Percentiles rank a stretch among this genome's conserved stretches.
These are phyloP conservation scores for Arthrobotrys pseudoclavata DNA, from an alignment of 2,329 filamentous ascomycete genomes.

Conservation along the genomic window DNA sequence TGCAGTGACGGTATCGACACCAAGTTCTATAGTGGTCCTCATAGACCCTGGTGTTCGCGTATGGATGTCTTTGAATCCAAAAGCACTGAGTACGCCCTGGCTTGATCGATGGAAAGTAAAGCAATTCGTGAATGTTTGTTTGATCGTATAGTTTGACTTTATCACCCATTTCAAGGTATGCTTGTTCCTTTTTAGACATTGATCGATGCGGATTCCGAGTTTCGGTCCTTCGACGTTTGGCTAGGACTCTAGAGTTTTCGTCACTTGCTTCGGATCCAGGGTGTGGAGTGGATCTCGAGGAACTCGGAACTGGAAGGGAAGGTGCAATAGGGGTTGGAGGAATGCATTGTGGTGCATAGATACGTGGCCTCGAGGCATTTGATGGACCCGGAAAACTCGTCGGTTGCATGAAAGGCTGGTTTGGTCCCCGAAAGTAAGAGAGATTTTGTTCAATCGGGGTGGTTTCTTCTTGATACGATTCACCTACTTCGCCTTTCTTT, in stretches of 20 bases:
- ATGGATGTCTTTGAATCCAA: slow-evolving; percentile 58
- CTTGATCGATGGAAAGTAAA: slow-evolving; percentile 26
- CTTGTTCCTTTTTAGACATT: slow-evolving; percentile 58
- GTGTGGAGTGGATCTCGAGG: neutral
- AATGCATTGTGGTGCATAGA: neutral
- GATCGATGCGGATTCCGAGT: slow-evolving; percentile 15
- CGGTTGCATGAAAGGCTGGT: neutral
- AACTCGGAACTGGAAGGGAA: neutral
- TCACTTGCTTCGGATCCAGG: slow-evolving; percentile 1
- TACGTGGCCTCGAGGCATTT: neutral
- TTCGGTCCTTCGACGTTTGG: slow-evolving; percentile 33
- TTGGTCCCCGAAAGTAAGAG: neutral
- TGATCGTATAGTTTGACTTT: slow-evolving; percentile 54
- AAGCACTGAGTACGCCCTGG: slow-evolving; percentile 42
- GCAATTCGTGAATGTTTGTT: slow-evolving; percentile 43
- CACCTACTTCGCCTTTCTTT: slow-evolving; percentile 56
- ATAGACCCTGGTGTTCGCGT: slow-evolving; percentile 50
- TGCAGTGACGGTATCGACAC: slow-evolving; percentile 57
- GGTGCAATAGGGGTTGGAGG: neutral
- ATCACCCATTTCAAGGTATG: slow-evolving; percentile 54
- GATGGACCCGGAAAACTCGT: neutral
- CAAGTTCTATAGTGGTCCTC: slow-evolving; percentile 51
- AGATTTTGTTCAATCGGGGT: neutral
- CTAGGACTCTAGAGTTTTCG: neutral
- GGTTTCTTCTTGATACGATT: slow-evolving; percentile 33